Conservation (phyloP, 257 asterid species). For the Cynanchum wilfordii region DNA sequence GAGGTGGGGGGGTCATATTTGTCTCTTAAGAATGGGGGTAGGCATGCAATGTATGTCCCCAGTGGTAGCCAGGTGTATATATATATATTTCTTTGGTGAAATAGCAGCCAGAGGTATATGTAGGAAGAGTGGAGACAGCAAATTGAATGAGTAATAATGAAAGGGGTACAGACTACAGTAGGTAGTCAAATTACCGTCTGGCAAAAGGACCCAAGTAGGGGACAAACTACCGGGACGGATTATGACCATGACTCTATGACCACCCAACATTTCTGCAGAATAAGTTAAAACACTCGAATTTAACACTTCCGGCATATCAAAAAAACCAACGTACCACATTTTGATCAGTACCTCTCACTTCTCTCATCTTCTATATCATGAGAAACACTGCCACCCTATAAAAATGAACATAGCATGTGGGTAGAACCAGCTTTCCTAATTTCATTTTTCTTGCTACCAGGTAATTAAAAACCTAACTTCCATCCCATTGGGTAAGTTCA, state of each 20-base stretch:
- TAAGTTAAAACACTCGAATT: constrained; percentile 8
- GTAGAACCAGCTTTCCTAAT: neutral
- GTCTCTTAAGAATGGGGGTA: neutral
- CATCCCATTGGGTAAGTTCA: too few relatives aligned
- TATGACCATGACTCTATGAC: neutral
- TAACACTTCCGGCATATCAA: neutral
- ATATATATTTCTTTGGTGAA: too few relatives aligned
- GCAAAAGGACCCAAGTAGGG: constrained; percentile 19
- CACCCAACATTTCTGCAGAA: neutral
- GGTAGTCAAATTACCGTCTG: constrained; percentile 17
- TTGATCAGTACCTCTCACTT: constrained; percentile 2
- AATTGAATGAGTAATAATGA: constrained; percentile 10
- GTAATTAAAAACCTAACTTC: too few relatives aligned
- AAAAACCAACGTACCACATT: neutral
- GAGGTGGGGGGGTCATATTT: too few relatives aligned
- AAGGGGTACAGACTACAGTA: neutral
- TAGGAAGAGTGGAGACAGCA: neutral
- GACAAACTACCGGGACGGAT: constrained; percentile 8
- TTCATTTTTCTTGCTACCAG: neutral
- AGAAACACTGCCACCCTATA: neutral
- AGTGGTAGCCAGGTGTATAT: neutral
- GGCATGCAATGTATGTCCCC: neutral
- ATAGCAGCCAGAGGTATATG: neutral
- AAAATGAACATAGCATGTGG: constrained; percentile 15
- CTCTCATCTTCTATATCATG: neutral